Percentiles rank a stretch among this genome's conserved stretches.
Conservation (phyloP, 140 eudicot species). For the Bidens hawaiensis region DNA sequence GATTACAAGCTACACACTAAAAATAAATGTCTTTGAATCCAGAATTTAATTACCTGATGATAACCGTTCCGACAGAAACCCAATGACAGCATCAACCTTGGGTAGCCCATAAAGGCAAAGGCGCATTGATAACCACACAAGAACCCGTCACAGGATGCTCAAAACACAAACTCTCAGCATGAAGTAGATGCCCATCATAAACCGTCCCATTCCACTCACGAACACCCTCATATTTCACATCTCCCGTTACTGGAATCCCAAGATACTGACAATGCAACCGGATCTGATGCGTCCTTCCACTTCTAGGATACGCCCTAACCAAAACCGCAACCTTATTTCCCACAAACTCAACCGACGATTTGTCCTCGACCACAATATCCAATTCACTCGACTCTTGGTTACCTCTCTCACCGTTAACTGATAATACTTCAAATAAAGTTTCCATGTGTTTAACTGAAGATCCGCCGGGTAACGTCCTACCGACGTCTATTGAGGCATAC, state of each 20-base stretch:
- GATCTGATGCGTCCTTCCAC: slow-evolving; percentile 99
- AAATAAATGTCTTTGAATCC: not conserved
- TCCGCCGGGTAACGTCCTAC: slow-evolving; percentile 74
- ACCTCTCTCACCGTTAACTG: slow-evolving; percentile 42
- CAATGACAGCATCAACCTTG: slow-evolving; percentile 27
- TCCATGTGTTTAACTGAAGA: slow-evolving; percentile 80
- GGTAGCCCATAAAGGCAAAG: slow-evolving; percentile 76
- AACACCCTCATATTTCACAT: slow-evolving; percentile 90
- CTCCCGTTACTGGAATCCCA: slow-evolving; percentile 86
- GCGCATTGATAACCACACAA: slow-evolving; percentile 48
- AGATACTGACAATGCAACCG: slow-evolving; percentile 98
- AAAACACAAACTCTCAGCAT: slow-evolving; percentile 80
- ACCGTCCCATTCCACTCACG: slow-evolving; percentile 64
- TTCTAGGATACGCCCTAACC: slow-evolving; percentile 78
- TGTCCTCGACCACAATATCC: slow-evolving; percentile 52
- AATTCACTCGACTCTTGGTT: slow-evolving; percentile 25
- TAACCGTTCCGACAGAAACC: not conserved
- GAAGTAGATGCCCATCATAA: slow-evolving; percentile 76
- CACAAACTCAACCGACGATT: slow-evolving; percentile 32
- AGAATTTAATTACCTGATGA: not conserved
- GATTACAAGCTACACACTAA: not conserved
- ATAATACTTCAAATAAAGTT: slow-evolving; percentile 65
- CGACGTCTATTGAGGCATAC: slow-evolving; percentile 73
- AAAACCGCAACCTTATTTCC: slow-evolving; percentile 62
- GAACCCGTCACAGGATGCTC: slow-evolving; percentile 89